Evolutionary conservation across 768 basidiomycete genomes (phyloP).

Genomic region (Hypholoma fasciculare): DNA sequence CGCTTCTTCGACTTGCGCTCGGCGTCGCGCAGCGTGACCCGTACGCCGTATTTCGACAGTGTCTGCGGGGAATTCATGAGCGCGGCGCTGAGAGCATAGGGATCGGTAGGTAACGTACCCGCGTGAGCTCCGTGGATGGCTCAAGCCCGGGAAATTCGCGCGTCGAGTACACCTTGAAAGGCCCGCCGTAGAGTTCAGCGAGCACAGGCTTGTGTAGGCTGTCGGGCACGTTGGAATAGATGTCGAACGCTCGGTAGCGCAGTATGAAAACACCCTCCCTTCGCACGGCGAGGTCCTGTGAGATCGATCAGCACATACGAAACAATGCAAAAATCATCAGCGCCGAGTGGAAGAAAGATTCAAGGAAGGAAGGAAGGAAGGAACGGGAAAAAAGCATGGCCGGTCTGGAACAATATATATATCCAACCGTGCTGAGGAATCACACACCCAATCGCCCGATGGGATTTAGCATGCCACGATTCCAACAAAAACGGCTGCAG

Average conservation of each 20-base stretch:
- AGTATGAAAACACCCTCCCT: constrained; percentile 66
- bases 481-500: too few relatives aligned
- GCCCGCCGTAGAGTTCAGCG: constrained; percentile 65
- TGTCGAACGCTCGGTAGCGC: constrained; percentile 72
- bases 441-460: too few relatives aligned
- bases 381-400: constrained; percentile 2
- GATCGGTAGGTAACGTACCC: constrained; percentile 36
- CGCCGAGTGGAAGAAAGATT: neutral
- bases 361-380: neutral
- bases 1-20: constrained; percentile 40
- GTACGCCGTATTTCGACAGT: constrained; percentile 38
- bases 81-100: neutral
- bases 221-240: constrained; percentile 40
- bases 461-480: too few relatives aligned
- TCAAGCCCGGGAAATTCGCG: constrained; percentile 73
- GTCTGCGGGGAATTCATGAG: constrained; percentile 19
- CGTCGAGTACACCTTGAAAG: constrained; percentile 71
- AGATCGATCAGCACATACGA: neutral
- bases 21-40: constrained; percentile 40
- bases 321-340: neutral
- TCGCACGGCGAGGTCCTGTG: constrained; percentile 68
- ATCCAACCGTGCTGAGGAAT: too few relatives aligned
- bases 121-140: constrained; percentile 70
- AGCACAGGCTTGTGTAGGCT: constrained; percentile 39
- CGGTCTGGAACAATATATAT: neutral